These are phyloP conservation scores for carrot (Daucus carota) DNA, from an alignment of 129 eudicot species.

Conservation along the genomic window DH1_v3.0 NC_030389.2:3907501-3908000, in stretches of 20 bases:
- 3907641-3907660: conserved; percentile 96
- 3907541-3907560: conserved; percentile 12
- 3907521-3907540: neutral
- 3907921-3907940: no score
- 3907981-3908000: neutral
- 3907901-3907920: no score
- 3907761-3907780: neutral
- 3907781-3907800: neutral
- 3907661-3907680: conserved; percentile 97
- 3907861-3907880: neutral
- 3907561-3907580: conserved; percentile 93
- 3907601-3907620: conserved; percentile 80
- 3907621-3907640: conserved; percentile 61
- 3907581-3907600: conserved; percentile 97
- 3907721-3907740: neutral
- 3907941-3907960: no score
- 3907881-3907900: no score
- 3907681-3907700: neutral
- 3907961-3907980: neutral
- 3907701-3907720: neutral
- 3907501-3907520: neutral
- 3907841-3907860: neutral
- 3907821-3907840: neutral
- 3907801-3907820: neutral
- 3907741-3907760: conserved; percentile 1